Conservation (phyloP, 768 basidiomycete genomes). For the Tulasnella sp. region DNA sequence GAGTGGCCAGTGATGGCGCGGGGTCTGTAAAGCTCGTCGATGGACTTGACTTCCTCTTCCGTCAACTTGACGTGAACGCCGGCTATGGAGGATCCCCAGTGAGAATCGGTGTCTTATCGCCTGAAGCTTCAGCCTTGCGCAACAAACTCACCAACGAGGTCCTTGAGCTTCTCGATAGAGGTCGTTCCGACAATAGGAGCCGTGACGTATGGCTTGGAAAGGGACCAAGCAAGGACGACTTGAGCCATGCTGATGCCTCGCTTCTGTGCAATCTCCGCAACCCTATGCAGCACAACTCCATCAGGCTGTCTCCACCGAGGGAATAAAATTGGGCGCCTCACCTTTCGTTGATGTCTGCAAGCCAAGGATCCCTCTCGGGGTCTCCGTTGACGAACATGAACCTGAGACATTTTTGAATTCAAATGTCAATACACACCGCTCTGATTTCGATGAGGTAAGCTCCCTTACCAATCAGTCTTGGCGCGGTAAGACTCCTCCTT, state of each 20-base stretch:
- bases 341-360: constrained; percentile 13
- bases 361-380: constrained; percentile 19
- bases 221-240: constrained; percentile 50
- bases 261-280: constrained; percentile 7
- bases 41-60: constrained; percentile 51
- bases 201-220: constrained; percentile 37
- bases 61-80: constrained; percentile 49
- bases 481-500: constrained; percentile 13
- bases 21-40: constrained; percentile 53
- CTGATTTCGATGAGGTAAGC: neutral
- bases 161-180: constrained; percentile 49
- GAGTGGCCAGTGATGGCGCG: constrained; percentile 46
- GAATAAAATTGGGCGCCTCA: neutral
- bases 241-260: constrained; percentile 22
- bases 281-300: neutral
- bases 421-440: neutral
- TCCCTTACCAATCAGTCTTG: constrained; percentile 10
- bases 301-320: neutral
- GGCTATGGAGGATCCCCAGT: constrained; percentile 31
- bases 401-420: neutral
- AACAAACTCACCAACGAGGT: constrained; percentile 44
- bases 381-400: constrained; percentile 11
- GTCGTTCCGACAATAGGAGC: constrained; percentile 60
- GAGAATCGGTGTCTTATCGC: neutral
- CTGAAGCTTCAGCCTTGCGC: neutral